Conservation (phyloP, 2,329 filamentous ascomycete species). For the Dissoconium aciculare region DNA sequence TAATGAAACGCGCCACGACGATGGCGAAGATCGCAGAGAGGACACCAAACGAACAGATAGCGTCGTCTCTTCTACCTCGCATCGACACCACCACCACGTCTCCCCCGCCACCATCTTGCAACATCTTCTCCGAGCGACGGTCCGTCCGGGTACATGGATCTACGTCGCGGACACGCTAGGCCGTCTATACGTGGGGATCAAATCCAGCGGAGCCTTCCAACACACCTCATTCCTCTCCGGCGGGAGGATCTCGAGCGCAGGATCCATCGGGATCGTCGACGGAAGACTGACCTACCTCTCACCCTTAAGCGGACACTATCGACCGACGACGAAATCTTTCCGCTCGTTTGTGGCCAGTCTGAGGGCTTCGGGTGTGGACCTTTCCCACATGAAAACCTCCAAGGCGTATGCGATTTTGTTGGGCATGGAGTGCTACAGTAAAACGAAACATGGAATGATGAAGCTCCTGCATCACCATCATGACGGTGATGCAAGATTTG, state of each 20-base stretch:
- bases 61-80: neutral
- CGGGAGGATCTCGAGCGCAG: slow-evolving; percentile 64
- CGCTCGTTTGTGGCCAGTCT: slow-evolving; percentile 61
- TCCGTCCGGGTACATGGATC: slow-evolving; percentile 81
- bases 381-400: slow-evolving; percentile 60
- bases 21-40: neutral
- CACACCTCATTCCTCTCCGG: slow-evolving; percentile 85
- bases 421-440: slow-evolving; percentile 63
- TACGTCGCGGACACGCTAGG: slow-evolving; percentile 78
- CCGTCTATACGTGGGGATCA: slow-evolving; percentile 77
- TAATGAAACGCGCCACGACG: neutral
- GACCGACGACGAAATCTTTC: slow-evolving; percentile 69
- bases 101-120: slow-evolving; percentile 62
- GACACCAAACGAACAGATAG: neutral
- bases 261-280: slow-evolving; percentile 67
- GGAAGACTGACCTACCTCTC: slow-evolving; percentile 60
- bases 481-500: no score
- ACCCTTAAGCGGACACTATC: slow-evolving; percentile 60
- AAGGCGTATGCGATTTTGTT: slow-evolving; percentile 55
- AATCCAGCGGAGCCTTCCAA: slow-evolving; percentile 71
- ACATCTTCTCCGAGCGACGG: slow-evolving; percentile 58
- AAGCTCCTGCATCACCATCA: slow-evolving; percentile 29
- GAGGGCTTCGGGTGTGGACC: slow-evolving; percentile 58
- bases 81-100: slow-evolving; percentile 34
- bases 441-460: slow-evolving; percentile 51